Base-by-base conservation (phyloP, 371 early-diverging fungal species). In the Rhizopus arrhizus region DNA sequence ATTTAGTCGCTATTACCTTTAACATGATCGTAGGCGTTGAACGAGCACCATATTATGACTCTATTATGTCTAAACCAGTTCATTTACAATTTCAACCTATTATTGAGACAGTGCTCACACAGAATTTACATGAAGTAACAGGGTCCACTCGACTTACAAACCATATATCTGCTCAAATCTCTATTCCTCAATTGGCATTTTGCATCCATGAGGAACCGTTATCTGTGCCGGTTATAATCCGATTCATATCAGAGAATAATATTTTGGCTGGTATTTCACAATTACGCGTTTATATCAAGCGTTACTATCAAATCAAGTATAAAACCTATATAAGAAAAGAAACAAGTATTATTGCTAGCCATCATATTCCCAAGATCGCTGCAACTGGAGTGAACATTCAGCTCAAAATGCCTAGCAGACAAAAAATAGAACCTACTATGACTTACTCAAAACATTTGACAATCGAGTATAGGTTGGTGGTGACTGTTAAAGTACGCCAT, bases 181-280 rank as follows among this genome's bases (percentile, higher is more conserved):
- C 60, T 11, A 55, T 73, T 4, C 73, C 73, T 11, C 56, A 64
- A 7, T 40, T 73, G 15, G 60, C 63, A n/a, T 73, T 58, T 43
- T 64, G 64, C 40, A 46, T 73, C 3, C 31, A 49, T 35, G 64
- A 73, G 6, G 45, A 46, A 2, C 36, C 58, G 5, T 58, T 58
- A 33, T 58, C 59, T 28, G 61, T 72, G 12, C 60, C 65, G 11
- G 31, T 64, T 3, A 54, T 49, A 22, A 47, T 62, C n/a, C 62
- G 59, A 3, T 50, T 66, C n/a, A 13, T 55, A 9, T 59, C 62
- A 3, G 55, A 55, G 5, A 38, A 62, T 8, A 49, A 59, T 5
- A 45, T 22, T 16, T 16, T 62, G 10, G 32, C 57, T 4, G 29
- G 22, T 12, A 5, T 65, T 16, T 58, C 61, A 22, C 56, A 63